Evolutionary conservation across 176 grass and related monocot genomes (phyloP), one percentile per base, ranked within the genome.

Genomic region (Elymus sibiricus): DNA sequence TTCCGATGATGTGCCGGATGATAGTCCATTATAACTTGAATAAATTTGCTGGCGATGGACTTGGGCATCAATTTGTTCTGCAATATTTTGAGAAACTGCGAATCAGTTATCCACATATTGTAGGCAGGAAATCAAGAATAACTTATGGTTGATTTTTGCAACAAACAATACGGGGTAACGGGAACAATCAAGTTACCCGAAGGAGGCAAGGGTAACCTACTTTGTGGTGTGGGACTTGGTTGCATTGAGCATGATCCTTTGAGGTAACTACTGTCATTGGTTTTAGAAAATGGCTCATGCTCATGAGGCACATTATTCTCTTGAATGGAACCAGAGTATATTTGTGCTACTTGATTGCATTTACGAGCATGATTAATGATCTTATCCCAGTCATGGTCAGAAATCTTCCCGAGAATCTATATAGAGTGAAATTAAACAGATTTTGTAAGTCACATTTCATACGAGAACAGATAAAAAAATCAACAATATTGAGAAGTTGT

Each of bases 351-450:
- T 80, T 66, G 37, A 47, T 34, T 63, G 76, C 84, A 86, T 34
- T 46, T 86, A 3, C 1, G 53, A 72, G 84, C 84, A 26, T 86
- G 76, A 35, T 13, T 62, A 26, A 86, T 47, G 65, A 86, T 25
- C 0, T 6, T 86, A 26, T 86, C 66, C 76, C 76, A 86, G n/a
- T 86, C 84, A 62, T 79, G 76, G 27, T 72, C 66, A 61, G 84
- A 80, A 9, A 86, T 80, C 65, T 72, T 86, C 24, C 84, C 84
- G 1, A 86, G 13, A 47, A 80, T 79, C 84, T 86, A 24, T 14
- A 59, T 7, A 75, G 6, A 5, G 13, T 40, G 44, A 70, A 43
- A 58, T 60, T 70, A 29, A 37, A 70, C 70, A 84, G 28, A 77
- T 9, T 85, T 1, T 77, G n/a, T 38, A n/a, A 67, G 13, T 77